Percentiles rank a stretch among this genome's conserved stretches.
These are phyloP conservation scores for Manihot esculenta DNA, from an alignment of 441 rosid species.

Conservation along the genomic window DNA sequence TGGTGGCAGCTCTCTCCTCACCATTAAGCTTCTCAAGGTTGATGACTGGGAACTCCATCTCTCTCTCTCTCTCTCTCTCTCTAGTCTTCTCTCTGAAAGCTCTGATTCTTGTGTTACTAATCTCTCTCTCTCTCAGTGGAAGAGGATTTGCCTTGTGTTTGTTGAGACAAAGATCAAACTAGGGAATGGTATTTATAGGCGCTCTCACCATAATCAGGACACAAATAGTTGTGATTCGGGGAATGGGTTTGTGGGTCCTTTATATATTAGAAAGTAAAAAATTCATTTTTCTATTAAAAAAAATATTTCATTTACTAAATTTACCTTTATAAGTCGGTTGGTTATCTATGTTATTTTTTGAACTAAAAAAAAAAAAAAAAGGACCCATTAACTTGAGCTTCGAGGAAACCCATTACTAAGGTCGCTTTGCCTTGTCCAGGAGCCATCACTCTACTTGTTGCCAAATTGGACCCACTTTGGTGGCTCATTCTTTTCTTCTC, in stretches of 20 bases:
- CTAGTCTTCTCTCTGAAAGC: background rate
- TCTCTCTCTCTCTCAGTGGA: background rate
- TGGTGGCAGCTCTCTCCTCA: slow-evolving; percentile 51
- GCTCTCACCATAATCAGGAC: background rate
- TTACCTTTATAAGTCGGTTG: too few relatives aligned
- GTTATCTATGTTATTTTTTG: too few relatives aligned
- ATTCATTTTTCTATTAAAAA: too few relatives aligned
- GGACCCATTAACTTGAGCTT: background rate
- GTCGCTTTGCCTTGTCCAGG: slow-evolving; percentile 18
- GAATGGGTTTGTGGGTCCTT: background rate
- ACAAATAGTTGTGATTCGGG: slow-evolving; percentile 1
- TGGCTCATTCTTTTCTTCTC: slow-evolving; percentile 6
- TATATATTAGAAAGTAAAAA: too few relatives aligned
- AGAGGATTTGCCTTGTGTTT: background rate
- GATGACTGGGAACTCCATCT: slow-evolving; percentile 80
- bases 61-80: background rate
- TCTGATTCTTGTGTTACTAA: background rate
- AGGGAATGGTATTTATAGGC: slow-evolving; percentile 33
- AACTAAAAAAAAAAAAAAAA: too few relatives aligned
- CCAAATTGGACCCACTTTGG: slow-evolving; percentile 17
- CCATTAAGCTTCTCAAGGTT: slow-evolving; percentile 65
- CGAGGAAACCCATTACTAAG: background rate
- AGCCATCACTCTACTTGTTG: background rate
- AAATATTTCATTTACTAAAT: too few relatives aligned
- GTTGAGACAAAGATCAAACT: background rate